phyloP scores from a whole-genome alignment of 768 basidiomycete genomes.

The Serendipita sp. region DNA sequence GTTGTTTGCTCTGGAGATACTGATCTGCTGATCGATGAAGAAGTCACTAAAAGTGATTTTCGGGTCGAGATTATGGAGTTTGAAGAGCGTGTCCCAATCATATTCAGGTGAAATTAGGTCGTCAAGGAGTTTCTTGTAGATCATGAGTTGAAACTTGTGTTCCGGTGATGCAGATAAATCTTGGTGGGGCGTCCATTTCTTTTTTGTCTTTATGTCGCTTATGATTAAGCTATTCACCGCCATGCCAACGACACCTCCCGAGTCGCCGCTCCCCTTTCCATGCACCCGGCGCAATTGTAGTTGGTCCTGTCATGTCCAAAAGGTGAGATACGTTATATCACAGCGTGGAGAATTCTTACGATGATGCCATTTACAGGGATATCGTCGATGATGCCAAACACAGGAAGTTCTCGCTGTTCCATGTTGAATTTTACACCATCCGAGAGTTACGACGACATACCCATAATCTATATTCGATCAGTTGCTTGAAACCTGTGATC shows the following conservation, averaged over 20 bases:
- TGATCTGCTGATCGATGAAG: background rate
- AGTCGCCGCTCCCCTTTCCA: background rate
- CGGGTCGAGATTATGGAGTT: background rate
- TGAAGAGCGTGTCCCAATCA: background rate
- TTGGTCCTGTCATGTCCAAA: background rate
- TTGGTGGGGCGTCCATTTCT: background rate
- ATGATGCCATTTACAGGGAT: background rate
- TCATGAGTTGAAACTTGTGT: background rate
- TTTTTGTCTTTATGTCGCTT: constrained; percentile 4
- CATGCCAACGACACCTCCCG: background rate
- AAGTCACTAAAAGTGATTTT: background rate
- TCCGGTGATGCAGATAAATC: background rate
- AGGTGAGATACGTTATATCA: background rate
- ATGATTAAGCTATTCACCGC: background rate
- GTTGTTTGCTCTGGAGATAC: background rate
- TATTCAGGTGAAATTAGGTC: background rate
- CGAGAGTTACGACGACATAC: background rate
- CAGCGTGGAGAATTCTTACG: background rate
- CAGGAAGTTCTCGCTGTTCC: background rate
- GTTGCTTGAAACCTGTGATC: background rate
- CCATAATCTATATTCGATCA: background rate
- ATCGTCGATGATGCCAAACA: background rate
- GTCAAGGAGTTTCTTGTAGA: constrained; percentile 1
- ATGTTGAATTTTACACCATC: background rate
- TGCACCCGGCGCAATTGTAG: background rate